Conservation (phyloP, 441 rosid species). For the Pelargonium myrrhifolium region DNA sequence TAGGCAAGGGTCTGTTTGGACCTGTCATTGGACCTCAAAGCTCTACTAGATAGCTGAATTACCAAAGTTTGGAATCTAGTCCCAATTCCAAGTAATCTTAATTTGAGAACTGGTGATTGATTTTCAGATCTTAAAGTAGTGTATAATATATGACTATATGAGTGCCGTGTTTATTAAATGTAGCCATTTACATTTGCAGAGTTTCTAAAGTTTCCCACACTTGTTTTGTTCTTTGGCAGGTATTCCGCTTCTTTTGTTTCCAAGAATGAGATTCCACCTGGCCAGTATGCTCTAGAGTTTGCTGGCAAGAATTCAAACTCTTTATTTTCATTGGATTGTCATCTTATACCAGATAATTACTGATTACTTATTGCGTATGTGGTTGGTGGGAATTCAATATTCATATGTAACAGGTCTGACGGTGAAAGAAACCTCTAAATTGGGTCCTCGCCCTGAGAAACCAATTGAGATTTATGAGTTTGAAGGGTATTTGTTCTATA, state of each 20-base stretch:
- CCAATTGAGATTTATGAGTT: constrained; percentile 93
- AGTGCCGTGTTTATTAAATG: not conserved
- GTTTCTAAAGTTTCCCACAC: constrained; percentile 15
- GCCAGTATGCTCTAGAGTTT: constrained; percentile 59
- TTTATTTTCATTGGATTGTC: constrained; percentile 5
- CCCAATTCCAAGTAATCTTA: not conserved
- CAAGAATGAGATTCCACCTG: constrained; percentile 57
- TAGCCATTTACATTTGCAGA: not conserved
- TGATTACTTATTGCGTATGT: not conserved
- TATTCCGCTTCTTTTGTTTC: constrained; percentile 73
- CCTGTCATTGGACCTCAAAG: not conserved
- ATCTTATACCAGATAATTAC: not conserved
- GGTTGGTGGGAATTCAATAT: constrained; percentile 1
- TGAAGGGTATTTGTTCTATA: constrained; percentile 52
- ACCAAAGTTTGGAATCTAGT: not conserved
- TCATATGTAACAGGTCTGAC: constrained; percentile 44
- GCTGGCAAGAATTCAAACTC: constrained; percentile 41
- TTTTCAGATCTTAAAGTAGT: not conserved
- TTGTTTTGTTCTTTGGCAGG: constrained; percentile 35
- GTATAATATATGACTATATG: not conserved
- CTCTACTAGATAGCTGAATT: not conserved
- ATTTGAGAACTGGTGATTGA: not conserved
- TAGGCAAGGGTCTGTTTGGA: not conserved
- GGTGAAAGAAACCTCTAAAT: constrained; percentile 65
- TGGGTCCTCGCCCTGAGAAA: constrained; percentile 85